Base-by-base conservation (phyloP, 805 yeast species). In the Tetrapisispora pingtungensis region DNA sequence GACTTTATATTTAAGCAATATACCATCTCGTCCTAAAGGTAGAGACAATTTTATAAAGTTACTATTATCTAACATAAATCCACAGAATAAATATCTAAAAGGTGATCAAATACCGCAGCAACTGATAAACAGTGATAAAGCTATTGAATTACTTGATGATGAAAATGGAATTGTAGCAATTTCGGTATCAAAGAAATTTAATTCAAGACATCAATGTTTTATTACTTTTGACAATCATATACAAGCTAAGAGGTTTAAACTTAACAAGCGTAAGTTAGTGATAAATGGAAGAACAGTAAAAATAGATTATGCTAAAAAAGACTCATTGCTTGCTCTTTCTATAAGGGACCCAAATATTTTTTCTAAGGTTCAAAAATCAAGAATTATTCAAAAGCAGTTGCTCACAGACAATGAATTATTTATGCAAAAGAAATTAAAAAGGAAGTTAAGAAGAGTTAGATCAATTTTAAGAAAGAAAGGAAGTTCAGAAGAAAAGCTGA, bases 401-500 rank as follows among this genome's bases (percentile, higher is more conserved):
- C 3, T 19, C 6, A 14, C 15, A 7, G 41, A 53, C 19, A 43
- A 43, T n/a, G 20, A 41, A 1, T 19, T 36, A n/a, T 27, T 27
- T 15, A 26, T 41, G 19, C 15, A 33, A 14, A 41, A 46, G 17
- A 32, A 43, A 26, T 24, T 50, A 31, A 54, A 48, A 35, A 50
- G 66, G 32, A 47, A 47, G 15, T 4, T 51, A 22, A 55, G 66
- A 46, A 45, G 66, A 35, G 36, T 59, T 12, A 53, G 59, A 41
- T 30, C 37, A 10, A 52, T 48, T 39, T 49, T 61, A 19, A 47
- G 56, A 36, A 34, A 33, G 24, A 56, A 55, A 35, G 58, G 55
- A 5, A 19, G 49, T 4, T 41, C 43, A 4, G 56, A 48, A 8
- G 48, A 41, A 2, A 49, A 49, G 14, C 49, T 55, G 10, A 15